Percentiles rank a stretch among this genome's conserved stretches.
Conservation (phyloP, 331 rosid species). For the Cucumis variabilis region DNA sequence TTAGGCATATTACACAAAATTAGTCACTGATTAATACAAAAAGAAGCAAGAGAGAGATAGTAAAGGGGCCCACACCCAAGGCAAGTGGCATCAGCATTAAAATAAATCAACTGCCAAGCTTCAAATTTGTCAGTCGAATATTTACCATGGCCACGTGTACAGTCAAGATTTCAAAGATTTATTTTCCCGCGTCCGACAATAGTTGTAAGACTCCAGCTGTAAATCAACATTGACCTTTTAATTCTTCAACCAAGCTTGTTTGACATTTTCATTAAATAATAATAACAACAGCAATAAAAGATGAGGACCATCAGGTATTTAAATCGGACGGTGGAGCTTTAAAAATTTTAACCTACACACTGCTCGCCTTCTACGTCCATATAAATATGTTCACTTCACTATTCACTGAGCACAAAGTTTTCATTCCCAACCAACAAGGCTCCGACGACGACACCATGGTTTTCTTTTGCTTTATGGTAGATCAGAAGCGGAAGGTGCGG, state of each 20-base stretch:
- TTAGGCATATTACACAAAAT: too few relatives aligned
- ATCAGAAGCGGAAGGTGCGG: constrained; percentile 53
- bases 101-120: neutral
- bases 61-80: too few relatives aligned
- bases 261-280: neutral
- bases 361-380: neutral
- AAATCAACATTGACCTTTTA: neutral
- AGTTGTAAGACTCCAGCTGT: neutral
- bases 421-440: neutral
- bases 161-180: neutral
- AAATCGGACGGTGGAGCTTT: constrained; percentile 21
- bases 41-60: too few relatives aligned
- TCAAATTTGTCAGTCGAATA: too few relatives aligned
- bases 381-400: neutral
- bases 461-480: constrained; percentile 83
- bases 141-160: neutral
- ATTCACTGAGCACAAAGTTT: neutral
- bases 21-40: too few relatives aligned
- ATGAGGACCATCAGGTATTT: neutral
- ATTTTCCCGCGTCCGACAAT: neutral
- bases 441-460: constrained; percentile 52
- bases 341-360: neutral
- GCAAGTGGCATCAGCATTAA: too few relatives aligned
- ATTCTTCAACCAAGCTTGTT: neutral
- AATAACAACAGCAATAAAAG: too few relatives aligned